Evolutionary conservation across 148 eudicot genomes (phyloP).

Genomic region (Chenopodium formosanum): DNA sequence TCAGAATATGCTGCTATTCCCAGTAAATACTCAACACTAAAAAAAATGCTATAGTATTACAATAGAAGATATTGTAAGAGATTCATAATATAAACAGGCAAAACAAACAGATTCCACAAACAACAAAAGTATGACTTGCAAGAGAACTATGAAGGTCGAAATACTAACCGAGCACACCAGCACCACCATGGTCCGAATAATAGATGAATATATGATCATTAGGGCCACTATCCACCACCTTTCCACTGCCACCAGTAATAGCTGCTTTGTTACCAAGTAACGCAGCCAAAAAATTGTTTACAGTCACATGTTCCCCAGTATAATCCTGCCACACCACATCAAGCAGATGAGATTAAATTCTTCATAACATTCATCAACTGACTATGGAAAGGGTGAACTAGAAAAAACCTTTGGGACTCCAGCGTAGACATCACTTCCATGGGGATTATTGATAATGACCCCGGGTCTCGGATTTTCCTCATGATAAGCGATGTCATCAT

Average conservation of each 20-base stretch:
- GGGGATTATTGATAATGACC: constrained; percentile 40
- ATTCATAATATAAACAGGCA: not conserved
- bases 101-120: not conserved
- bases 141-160: not conserved
- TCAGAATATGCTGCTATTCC: not conserved
- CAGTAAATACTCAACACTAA: not conserved
- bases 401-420: constrained; percentile 44
- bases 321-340: constrained; percentile 36
- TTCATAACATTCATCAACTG: not conserved
- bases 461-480: constrained; percentile 46
- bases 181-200: constrained; percentile 47
- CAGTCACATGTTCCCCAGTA: constrained; percentile 40
- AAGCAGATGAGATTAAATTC: constrained; percentile 5
- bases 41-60: not conserved
- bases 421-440: constrained; percentile 40
- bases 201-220: constrained; percentile 43
- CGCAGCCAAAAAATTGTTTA: constrained; percentile 40
- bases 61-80: not conserved
- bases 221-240: constrained; percentile 47
- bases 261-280: constrained; percentile 37
- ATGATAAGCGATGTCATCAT: constrained; percentile 52
- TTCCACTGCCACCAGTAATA: constrained; percentile 45
- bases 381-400: not conserved
- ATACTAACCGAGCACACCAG: constrained; percentile 47
- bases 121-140: not conserved